Evolutionary conservation across 805 yeast species (phyloP).

Genomic region (Kodamaea sagamina): DNA sequence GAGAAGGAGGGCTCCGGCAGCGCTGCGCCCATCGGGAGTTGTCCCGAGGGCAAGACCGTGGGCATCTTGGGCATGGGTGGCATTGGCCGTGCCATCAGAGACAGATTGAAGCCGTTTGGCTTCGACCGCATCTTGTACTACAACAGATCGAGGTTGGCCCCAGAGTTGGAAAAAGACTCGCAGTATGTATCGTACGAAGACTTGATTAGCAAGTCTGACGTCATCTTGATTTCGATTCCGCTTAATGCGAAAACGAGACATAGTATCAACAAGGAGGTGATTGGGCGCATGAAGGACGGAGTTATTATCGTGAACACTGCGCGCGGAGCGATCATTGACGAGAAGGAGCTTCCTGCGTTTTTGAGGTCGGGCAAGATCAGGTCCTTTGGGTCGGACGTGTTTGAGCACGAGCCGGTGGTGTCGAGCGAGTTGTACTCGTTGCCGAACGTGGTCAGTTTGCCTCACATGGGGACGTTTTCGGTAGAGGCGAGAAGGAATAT

Average conservation of each 20-base stretch:
- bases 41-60: conserved; percentile 72
- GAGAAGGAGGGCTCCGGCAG: conserved; percentile 32
- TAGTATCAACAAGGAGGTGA: conserved; percentile 58
- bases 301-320: conserved; percentile 82
- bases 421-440: conserved; percentile 58
- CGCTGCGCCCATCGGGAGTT: conserved; percentile 67
- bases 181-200: conserved; percentile 74
- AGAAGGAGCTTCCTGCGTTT: conserved; percentile 54
- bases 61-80: conserved; percentile 91
- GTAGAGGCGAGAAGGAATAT: conserved; percentile 72
- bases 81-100: conserved; percentile 78
- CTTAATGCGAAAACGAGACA: conserved; percentile 72
- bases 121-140: conserved; percentile 69
- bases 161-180: conserved; percentile 68
- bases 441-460: conserved; percentile 74
- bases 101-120: conserved; percentile 75
- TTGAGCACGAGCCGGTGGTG: conserved; percentile 74
- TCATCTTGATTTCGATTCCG: conserved; percentile 76
- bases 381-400: conserved; percentile 73
- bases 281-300: conserved; percentile 74
- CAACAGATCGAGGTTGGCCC: conserved; percentile 60
- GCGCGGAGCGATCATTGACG: conserved; percentile 82
- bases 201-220: conserved; percentile 61
- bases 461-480: conserved; percentile 88
- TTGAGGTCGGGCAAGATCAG: conserved; percentile 65